Base-by-base conservation (phyloP, 1,284 basidiomycete genomes). In the Moesziomyces antarcticus region DNA sequence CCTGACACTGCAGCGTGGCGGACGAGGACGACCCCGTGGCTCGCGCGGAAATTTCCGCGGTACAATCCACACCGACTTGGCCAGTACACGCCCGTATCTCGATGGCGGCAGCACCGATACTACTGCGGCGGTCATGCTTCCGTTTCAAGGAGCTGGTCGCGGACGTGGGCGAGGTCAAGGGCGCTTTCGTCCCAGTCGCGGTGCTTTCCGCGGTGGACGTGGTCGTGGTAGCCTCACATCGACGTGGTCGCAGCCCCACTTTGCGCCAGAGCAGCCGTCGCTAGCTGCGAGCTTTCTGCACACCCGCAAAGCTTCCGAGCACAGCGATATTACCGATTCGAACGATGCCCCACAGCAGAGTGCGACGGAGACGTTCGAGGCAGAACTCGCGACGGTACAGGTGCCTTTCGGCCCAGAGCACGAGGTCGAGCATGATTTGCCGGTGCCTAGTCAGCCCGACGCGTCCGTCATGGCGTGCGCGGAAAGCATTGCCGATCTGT, bases 21-120 rank as follows among this genome's bases (percentile, higher is more conserved):
- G 46, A 33, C 40, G 54, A 6, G 47, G 40, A n/a, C 27, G 54
- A 35, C 27, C 16, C 16, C 37, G 54, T 3, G 47, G 41, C 24
- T 24, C 21, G 42, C 55, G 30, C 11, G 20, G 13, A 21, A 24
- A 33, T 21, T 33, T 18, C 20, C 54, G 54, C 20, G 47, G 40
- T 18, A 27, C 37, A 8, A 22, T 14, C 22, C 22, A 21, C 48
- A 44, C 21, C 21, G 30, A 45, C 9, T 42, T 20, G 1, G 20
- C 11, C 21, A 11, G 20, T 21, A 49, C 27, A 46, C 35, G 18
- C 20, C 44, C 48, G 21, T 50, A 43, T 21, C 5, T 13, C 10
- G 30, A 33, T 33, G 30, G 10, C 30, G 10, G 30, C 56, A 50
- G 40, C 14, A 40, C 43, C 30, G 30, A 20, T 40, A 40, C 42